Percentiles rank a stretch among this genome's conserved stretches.
Conservation (phyloP, 768 basidiomycete genomes). For the Kondoa malvinella region DNA sequence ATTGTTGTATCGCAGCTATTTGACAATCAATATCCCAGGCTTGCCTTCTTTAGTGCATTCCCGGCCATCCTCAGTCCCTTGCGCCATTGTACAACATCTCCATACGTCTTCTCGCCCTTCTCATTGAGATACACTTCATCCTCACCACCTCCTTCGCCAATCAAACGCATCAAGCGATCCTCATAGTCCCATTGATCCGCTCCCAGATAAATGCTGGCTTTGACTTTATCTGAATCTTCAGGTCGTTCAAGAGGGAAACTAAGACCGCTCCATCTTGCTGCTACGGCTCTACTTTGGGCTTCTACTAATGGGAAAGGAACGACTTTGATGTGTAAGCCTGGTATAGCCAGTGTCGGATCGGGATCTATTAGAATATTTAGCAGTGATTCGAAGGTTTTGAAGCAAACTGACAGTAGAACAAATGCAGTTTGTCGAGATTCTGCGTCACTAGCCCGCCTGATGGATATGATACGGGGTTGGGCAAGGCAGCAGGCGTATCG, state of each 20-base stretch:
- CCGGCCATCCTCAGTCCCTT: slow-evolving; percentile 16
- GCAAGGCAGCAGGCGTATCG: background rate
- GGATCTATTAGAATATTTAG: slow-evolving; percentile 22
- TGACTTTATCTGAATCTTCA: slow-evolving; percentile 9
- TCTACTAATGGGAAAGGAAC: slow-evolving; percentile 23
- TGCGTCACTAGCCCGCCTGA: slow-evolving; percentile 28
- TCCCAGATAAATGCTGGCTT: background rate
- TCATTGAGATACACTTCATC: slow-evolving; percentile 4
- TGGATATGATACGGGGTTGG: slow-evolving; percentile 19
- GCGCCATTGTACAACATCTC: slow-evolving; percentile 3
- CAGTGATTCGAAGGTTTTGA: slow-evolving; percentile 29
- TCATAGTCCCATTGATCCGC: slow-evolving; percentile 6
- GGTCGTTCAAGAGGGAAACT: background rate
- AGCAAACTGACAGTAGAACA: slow-evolving; percentile 32
- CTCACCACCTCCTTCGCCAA: slow-evolving; percentile 13
- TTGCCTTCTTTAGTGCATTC: slow-evolving; percentile 16
- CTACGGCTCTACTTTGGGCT: slow-evolving; percentile 18
- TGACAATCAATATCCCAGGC: slow-evolving; percentile 18
- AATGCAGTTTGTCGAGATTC: slow-evolving; percentile 30
- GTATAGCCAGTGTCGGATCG: background rate
- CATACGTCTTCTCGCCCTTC: slow-evolving; percentile 11
- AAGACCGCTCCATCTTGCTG: slow-evolving; percentile 9
- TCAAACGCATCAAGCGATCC: slow-evolving; percentile 18
- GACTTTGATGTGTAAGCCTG: slow-evolving; percentile 9
- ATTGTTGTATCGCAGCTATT: too few relatives aligned